phyloP scores from a whole-genome alignment of 2,329 filamentous ascomycete species.

The Diaporthe sp. region DNA sequence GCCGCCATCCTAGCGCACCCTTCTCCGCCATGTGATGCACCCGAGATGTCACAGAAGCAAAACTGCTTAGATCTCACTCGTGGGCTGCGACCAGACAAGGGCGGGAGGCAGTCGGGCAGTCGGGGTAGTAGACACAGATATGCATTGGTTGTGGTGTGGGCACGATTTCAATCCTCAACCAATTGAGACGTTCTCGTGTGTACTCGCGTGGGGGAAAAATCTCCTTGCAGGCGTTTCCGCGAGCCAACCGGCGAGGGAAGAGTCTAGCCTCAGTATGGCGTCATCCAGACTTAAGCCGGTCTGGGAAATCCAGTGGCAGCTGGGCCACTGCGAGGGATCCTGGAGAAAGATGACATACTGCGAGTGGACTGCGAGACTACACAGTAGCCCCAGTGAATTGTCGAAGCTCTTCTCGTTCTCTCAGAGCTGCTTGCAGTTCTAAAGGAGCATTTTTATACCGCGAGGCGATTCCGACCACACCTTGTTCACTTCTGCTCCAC shows the following conservation, averaged over 20 bases:
- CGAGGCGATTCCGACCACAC: not conserved
- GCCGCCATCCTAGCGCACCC: not conserved
- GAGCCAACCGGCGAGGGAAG: not conserved
- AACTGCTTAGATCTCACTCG: not conserved
- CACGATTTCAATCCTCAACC: conserved; percentile 14
- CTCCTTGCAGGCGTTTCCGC: conserved; percentile 13
- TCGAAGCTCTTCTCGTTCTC: not conserved
- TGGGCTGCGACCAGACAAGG: not conserved
- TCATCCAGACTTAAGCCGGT: conserved; percentile 27
- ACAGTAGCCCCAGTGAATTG: not conserved
- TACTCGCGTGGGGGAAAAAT: not conserved
- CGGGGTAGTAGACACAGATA: not conserved
- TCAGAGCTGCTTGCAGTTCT: not conserved
- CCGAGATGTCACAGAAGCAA: conserved; percentile 24
- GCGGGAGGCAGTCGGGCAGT: not conserved
- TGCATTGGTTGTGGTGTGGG: not conserved
- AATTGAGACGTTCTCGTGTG: conserved; percentile 22
- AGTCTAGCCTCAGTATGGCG: conserved; percentile 29
- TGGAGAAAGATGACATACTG: not conserved
- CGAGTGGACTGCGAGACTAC: not conserved
- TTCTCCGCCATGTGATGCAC: conserved; percentile 16
- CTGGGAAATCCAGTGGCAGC: not conserved
- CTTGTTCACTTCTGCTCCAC: not conserved
- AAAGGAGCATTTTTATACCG: not conserved
- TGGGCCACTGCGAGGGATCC: not conserved